phyloP scores from a whole-genome alignment of 163 green algal species.

The Chlamydomonas reinhardtii region DNA sequence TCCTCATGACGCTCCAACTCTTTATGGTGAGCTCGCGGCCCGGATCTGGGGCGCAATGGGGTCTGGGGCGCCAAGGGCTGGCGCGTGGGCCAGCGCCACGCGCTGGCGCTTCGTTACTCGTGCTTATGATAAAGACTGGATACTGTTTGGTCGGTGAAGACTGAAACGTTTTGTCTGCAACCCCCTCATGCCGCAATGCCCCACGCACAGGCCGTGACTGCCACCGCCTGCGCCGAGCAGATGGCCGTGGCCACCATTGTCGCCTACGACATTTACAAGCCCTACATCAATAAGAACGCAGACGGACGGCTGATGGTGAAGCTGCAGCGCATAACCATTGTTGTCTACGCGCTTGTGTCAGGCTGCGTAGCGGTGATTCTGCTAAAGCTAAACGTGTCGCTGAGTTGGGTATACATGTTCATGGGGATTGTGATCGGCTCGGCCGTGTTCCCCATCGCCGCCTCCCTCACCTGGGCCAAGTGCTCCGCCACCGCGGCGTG shows the following conservation, averaged over 20 bases:
- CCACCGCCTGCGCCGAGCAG: conserved; percentile 90
- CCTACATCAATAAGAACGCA: conserved; percentile 93
- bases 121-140: too few relatives aligned
- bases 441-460: conserved; percentile 84
- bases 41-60: too few relatives aligned
- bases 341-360: conserved; percentile 86
- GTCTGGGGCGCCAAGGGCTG: too few relatives aligned
- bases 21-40: conserved; percentile 72
- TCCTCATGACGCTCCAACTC: conserved; percentile 75
- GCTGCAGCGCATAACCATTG: conserved; percentile 73
- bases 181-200: too few relatives aligned
- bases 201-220: conserved; percentile 75
- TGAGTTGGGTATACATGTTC: conserved; percentile 88
- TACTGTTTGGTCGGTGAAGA: too few relatives aligned
- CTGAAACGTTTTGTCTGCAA: too few relatives aligned
- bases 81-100: too few relatives aligned
- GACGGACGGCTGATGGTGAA: conserved; percentile 80
- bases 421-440: conserved; percentile 86
- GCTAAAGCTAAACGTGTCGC: conserved; percentile 78
- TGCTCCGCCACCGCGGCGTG: conserved; percentile 82
- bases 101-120: neutral
- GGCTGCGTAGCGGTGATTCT: conserved; percentile 89
- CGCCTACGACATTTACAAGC: conserved; percentile 86
- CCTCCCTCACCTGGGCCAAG: conserved; percentile 89
- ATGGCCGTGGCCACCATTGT: conserved; percentile 92